Base-by-base conservation (phyloP, 768 basidiomycete species). In the Hebeloma cylindrosporum region DNA sequence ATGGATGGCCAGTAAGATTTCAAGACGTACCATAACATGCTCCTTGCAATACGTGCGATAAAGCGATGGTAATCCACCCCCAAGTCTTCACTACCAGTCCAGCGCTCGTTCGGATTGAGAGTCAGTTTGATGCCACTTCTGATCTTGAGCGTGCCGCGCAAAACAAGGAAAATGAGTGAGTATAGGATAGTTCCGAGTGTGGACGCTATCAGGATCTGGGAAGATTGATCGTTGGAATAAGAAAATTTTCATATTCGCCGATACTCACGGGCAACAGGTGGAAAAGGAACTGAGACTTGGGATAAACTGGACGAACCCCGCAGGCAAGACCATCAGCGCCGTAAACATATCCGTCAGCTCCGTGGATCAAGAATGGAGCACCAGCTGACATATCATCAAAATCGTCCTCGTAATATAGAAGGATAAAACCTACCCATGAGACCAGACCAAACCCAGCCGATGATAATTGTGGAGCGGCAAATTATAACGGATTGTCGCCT, bases 11-110 rank as follows among this genome's bases (percentile, higher is more conserved):
- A 9, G 26, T 26, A 47, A 23, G 30, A 4, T 18, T 27, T 14
- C 4, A 55, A 25, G 22, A 61, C 77, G 43, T 52, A 87, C 87
- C 83, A 88, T 33, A 87, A 67, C 82, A 88, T 83, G 45, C 76
- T 80, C 48, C 75, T 70, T 20, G 82, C 75, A 40, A 90, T 72
- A n/a, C 73, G 70, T 22, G 69, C 69, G 20, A 88, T 70, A 57
- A 87, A 85, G 18, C 68, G 72, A 45, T 78, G 74, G 56, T 87
- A 86, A 43, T 76, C 74, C 39, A 74, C 71, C 1, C 52, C 58
- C 17, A 61, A 53, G 18, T 58, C 60, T 28, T 65, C 58, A 33
- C 55, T 52, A 11, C 62, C 65, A 28, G 60, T 65, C 70, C 73
- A 76, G 44, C 74, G 66, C 41, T 68, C 68, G 25, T 74, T 61